Base-by-base conservation (phyloP, 2,329 filamentous ascomycete species). In the Ampelomyces quisqualis region DNA sequence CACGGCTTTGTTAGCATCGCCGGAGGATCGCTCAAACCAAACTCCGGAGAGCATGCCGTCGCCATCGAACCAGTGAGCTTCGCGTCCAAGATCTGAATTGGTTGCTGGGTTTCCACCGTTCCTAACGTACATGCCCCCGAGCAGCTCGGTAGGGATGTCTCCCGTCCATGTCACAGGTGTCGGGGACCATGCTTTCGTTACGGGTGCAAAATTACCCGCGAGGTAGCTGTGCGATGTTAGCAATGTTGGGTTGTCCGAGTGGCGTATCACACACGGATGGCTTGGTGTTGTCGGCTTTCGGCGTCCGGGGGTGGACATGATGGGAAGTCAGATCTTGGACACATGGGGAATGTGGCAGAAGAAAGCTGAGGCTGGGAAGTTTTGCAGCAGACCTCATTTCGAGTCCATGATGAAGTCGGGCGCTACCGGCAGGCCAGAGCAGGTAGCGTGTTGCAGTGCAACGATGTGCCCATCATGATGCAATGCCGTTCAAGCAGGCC, bases 21-120 rank as follows among this genome's bases (percentile, higher is more conserved):
- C 28, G 9, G 33, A 21, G 68, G 64, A 43, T 2, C 71, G 71
- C 19, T 70, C 70, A 58, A 85, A 88, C 13, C 73, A 72, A 0
- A 88, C 82, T 1, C 84, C 84, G 20, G 79, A 79, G 8, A 88
- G 76, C 84, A 88, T 88, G 4, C 84, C 85, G 59, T 88, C 84
- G 21, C 85, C 84, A 52, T 88, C 85, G 47, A 88, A 88, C 83
- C 83, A 87, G 58, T 88, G 84, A 7, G 80, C 77, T 57, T 85
- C 81, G 48, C 81, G 74, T 26, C 75, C 76, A 2, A 80, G 62
- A 38, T 84, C 78, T 15, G 78, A 71, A 43, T 86, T 82, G 19
- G 75, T 75, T 6, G 84, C 71, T 5, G 84, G 83, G 54, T 87
- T 88, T 19, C 79, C 81, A 27, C 85, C 84, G 58, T 88, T 88